These are phyloP conservation scores for Malassezia arunalokei DNA, from an alignment of 1,284 basidiomycete genomes.

Conservation along the genomic window DNA sequence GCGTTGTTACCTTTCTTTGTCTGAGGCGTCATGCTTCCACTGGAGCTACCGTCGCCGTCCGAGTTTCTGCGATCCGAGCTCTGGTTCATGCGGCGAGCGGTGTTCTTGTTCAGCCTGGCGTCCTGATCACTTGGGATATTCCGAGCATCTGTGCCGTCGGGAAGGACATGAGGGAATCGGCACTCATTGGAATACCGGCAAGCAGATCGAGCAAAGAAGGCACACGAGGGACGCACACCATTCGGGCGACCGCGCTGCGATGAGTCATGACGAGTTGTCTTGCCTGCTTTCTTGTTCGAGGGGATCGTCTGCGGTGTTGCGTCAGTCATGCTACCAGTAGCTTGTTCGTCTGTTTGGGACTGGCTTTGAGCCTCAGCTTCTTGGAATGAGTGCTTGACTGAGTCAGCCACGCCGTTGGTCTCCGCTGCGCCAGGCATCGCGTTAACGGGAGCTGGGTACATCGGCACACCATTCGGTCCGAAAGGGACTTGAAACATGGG, in stretches of 20 bases:
- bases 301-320: not conserved
- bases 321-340: not conserved
- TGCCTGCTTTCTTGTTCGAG: not conserved
- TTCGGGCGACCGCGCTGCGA: conserved; percentile 2
- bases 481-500: conserved; percentile 11
- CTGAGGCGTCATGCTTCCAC: conserved; percentile 10
- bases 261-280: conserved; percentile 1
- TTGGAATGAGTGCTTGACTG: not conserved
- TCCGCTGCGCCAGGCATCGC: not conserved
- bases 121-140: conserved; percentile 19
- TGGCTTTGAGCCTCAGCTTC: not conserved
- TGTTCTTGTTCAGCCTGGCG: conserved; percentile 3
- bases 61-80: not conserved
- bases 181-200: conserved; percentile 43
- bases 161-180: conserved; percentile 42
- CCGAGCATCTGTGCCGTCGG: conserved; percentile 41
- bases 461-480: conserved; percentile 10
- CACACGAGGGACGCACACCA: conserved; percentile 27
- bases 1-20: conserved; percentile 19
- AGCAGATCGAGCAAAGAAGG: conserved; percentile 37
- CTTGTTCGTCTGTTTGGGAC: not conserved
- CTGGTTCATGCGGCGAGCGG: not conserved
- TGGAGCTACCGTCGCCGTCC: not conserved
- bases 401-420: not conserved
- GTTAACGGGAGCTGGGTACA: not conserved